Percentiles rank a stretch among this genome's conserved stretches.
Conservation (phyloP, 2,329 filamentous ascomycete species). For the Paracoccidioides lutzii region DNA sequence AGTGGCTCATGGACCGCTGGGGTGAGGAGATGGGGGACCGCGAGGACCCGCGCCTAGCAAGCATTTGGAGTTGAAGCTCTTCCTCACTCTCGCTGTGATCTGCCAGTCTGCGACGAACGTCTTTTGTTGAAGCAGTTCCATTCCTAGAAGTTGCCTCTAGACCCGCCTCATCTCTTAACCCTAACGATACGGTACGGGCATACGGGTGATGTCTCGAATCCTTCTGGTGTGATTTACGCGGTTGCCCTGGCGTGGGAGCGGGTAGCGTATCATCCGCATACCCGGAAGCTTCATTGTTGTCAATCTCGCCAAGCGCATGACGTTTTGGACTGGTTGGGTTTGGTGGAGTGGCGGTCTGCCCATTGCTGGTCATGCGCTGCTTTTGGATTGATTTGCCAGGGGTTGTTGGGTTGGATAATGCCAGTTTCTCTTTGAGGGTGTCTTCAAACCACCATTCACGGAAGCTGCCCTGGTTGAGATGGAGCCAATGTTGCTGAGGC, state of each 20-base stretch:
- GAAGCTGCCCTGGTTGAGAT: slow-evolving; percentile 92
- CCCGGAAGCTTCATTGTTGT: slow-evolving; percentile 54
- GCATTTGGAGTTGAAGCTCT: slow-evolving; percentile 64
- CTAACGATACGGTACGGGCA: slow-evolving; percentile 42
- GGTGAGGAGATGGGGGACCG: slow-evolving; percentile 51
- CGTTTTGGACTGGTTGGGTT: slow-evolving; percentile 64
- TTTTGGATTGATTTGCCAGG: slow-evolving; percentile 40
- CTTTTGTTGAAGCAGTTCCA: slow-evolving; percentile 2
- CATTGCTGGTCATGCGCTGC: slow-evolving; percentile 47
- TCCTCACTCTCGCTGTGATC: slow-evolving; percentile 60
- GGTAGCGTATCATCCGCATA: slow-evolving; percentile 71
- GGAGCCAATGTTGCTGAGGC: slow-evolving; percentile 96
- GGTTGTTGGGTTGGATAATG: slow-evolving; percentile 44
- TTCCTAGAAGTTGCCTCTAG: slow-evolving; percentile 10
- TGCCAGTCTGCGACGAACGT: slow-evolving; percentile 32
- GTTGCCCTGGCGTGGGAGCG: slow-evolving; percentile 88
- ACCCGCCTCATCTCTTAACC: slow-evolving; percentile 27
- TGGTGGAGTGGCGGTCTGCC: slow-evolving; percentile 69
- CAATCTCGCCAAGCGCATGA: slow-evolving; percentile 85
- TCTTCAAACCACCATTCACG: slow-evolving; percentile 93
- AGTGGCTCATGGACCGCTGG: slow-evolving; percentile 61
- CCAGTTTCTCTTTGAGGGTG: slow-evolving; percentile 63
- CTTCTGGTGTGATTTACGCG: slow-evolving; percentile 70
- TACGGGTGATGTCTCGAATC: slow-evolving; percentile 65
- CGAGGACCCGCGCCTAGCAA: slow-evolving; percentile 51